phyloP scores from a whole-genome alignment of 257 asterid species.

The Solanum commersonii region DNA sequence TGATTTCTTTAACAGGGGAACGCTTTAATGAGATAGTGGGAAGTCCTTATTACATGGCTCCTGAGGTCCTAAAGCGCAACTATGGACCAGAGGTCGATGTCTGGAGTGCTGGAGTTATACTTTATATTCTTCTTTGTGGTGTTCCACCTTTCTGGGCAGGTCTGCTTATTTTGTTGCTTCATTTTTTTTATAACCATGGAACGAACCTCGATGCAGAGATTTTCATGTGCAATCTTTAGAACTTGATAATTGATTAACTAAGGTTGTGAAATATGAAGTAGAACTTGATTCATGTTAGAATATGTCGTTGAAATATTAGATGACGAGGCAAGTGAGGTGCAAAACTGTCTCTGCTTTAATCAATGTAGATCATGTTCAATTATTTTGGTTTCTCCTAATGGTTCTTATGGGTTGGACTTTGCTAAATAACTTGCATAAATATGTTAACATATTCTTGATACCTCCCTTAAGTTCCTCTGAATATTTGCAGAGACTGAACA shows the following conservation, averaged over 20 bases:
- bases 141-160: slow-evolving; percentile 90
- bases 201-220: background rate
- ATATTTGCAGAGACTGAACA: slow-evolving; percentile 61
- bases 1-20: slow-evolving; percentile 24
- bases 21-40: slow-evolving; percentile 53
- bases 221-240: background rate
- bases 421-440: background rate
- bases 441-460: background rate
- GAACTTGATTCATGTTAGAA: background rate
- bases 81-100: slow-evolving; percentile 66
- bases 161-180: slow-evolving; percentile 1
- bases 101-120: slow-evolving; percentile 75
- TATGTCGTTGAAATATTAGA: background rate
- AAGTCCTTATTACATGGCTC: slow-evolving; percentile 71
- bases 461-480: background rate
- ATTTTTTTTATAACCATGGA: background rate
- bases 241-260: background rate
- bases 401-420: background rate
- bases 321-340: background rate
- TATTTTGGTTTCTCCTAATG: background rate
- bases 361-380: background rate
- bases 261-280: background rate
- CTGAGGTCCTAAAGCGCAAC: slow-evolving; percentile 61
- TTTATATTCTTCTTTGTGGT: slow-evolving; percentile 64
- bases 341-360: background rate